Percentiles rank a stretch among this genome's conserved stretches.
phyloP scores from a whole-genome alignment of 169 alveolate species.

The Eimeria tenella region DNA sequence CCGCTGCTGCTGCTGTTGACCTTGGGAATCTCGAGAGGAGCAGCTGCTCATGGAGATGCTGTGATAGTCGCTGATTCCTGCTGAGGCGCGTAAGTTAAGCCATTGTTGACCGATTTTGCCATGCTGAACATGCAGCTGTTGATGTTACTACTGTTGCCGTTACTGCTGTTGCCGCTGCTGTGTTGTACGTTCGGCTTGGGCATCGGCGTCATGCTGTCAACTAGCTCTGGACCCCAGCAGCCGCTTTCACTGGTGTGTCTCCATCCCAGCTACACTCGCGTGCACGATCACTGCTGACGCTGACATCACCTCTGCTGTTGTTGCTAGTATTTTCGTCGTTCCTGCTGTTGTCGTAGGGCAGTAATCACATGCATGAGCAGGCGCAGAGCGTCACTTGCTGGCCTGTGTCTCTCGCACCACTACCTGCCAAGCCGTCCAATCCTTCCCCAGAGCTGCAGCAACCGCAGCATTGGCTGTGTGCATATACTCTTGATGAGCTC shows the following conservation, averaged over 20 bases:
- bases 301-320: background rate
- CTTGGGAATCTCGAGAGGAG: background rate
- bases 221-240: background rate
- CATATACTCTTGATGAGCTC: background rate
- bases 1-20: slow-evolving; percentile 7
- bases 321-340: background rate
- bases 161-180: background rate
- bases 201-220: slow-evolving; percentile 5
- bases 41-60: background rate
- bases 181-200: background rate
- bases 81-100: background rate
- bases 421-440: no score
- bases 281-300: no score
- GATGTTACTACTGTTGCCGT: background rate
- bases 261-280: background rate
- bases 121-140: slow-evolving; percentile 2
- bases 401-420: no score
- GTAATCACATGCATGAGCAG: background rate
- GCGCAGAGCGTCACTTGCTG: background rate
- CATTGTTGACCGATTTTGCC: background rate
- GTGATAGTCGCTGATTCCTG: background rate
- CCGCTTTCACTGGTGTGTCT: no score
- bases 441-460: background rate
- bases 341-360: slow-evolving; percentile 31
- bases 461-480: slow-evolving; percentile 9